A percentile compares a stretch with the other conserved stretches of the same genome.
phyloP scores from a whole-genome alignment of 2,329 filamentous ascomycete genomes.

The Phyllosticta capitalensis region DNA sequence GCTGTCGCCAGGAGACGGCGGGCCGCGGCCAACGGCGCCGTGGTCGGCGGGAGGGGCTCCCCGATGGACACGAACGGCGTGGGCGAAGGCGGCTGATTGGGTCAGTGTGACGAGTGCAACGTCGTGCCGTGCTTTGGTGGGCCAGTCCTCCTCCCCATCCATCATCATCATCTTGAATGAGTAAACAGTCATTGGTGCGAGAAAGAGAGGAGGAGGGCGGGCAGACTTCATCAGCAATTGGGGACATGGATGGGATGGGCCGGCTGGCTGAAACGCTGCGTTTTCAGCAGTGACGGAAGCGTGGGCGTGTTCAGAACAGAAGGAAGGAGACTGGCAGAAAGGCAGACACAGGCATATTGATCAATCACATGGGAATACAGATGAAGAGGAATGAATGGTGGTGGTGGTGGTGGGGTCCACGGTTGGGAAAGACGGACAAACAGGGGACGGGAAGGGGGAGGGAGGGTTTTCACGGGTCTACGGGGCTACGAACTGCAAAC shows the following conservation, averaged over 20 bases:
- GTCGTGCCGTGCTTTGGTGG: neutral
- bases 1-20: conserved; percentile 27
- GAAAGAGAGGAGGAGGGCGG: too few species aligned
- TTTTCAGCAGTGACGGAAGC: too few species aligned
- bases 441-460: neutral
- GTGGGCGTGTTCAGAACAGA: neutral
- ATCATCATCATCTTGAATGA: neutral
- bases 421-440: neutral
- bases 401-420: too few species aligned
- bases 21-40: conserved; percentile 11
- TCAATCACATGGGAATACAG: neutral
- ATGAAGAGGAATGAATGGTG: too few species aligned
- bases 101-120: neutral
- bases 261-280: too few species aligned
- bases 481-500: neutral
- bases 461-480: neutral
- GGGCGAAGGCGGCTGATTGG: conserved; percentile 19
- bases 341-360: neutral
- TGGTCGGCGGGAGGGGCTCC: conserved; percentile 19
- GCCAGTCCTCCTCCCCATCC: neutral
- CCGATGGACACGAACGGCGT: conserved; percentile 34
- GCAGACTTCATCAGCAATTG: neutral
- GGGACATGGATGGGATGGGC: neutral
- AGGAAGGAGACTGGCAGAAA: neutral
- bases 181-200: too few species aligned